Base-by-base conservation (phyloP, 495 filamentous ascomycete species). In the Pseudoneurospora amorphoporcata region DNA sequence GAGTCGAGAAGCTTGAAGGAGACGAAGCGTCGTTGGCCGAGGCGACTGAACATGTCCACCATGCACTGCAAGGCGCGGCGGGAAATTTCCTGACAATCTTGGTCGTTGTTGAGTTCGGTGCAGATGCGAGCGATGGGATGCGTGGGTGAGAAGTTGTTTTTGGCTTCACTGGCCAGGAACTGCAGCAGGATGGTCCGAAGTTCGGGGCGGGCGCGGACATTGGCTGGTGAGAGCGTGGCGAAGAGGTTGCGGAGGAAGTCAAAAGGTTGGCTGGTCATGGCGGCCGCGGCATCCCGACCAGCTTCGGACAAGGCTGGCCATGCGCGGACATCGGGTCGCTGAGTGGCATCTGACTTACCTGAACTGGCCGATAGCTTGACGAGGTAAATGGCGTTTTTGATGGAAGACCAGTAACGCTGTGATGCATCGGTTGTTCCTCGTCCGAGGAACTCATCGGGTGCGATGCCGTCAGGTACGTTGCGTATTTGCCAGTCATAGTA, bases 231-330 rank as follows among this genome's bases (percentile, higher is more conserved):
- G 32, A 80, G 79, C 4, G 75, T 78, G 16, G 79, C 70, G 23
- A 80, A 77, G 4, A 79, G 75, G 65, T 80, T 79, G 23, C 77
- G 76, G n/a, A 80, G 47, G 45, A 80, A 80, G 65, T 80, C 79
- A 68, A 80, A 80, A 0, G 79, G 79, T 8, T 80, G 79, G 9
- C 71, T 73, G 5, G 69, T 75, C 79, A 80, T 80, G 71, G 77
- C 79, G 12, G 72, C 72, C 1, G 75, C 73, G 12, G 79, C 79
- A n/a, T 76, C 71, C 39, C 32, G 12, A 10, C 79, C 79, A 10
- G 77, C 76, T 14, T 78, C 76, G 8, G 71, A 65, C 37, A 80
- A 75, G 6, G 77, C 76, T 16, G 77, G 75, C 75, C 77, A 79
- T 3, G 77, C 79, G 12, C 75, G 75, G 12, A 70, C 37, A 41